Evolutionary conservation across 2,329 filamentous ascomycete species (phyloP), one percentile per base, ranked within the genome.

Genomic region (Cercospora brassicicola): DNA sequence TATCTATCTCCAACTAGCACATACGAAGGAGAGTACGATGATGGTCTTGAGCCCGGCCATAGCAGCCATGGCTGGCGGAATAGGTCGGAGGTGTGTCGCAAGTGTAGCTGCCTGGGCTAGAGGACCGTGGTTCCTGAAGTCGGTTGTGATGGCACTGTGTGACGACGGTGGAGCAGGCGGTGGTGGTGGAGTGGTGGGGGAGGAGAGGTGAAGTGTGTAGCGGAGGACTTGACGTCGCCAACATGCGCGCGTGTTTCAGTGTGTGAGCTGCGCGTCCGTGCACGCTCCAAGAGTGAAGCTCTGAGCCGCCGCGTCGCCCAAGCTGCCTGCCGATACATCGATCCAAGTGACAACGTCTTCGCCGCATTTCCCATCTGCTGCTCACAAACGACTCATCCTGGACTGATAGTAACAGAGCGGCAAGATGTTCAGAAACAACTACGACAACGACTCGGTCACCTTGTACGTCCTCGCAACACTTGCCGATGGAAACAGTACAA

Each of bases 361-460:
- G n/a, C 15, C 20, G 28, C 28, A 53, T 31, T 9, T 36, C 9
- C 31, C 55, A 39, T 62, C 18, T 59, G n/a, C 59, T 15, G 20
- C 36, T 10, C 28, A 51, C 33, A 57, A 6, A 55, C 18, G 59
- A 20, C 23, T 36, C 42, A 45, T 20, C 13, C n/a, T 30, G 20
- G 39, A 31, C 30, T 23, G 31, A 26, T 36, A 51, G 31, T 33
- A 18, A 56, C 39, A 62, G n/a, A 48, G 55, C 56, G 59, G 26
- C 68, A 70, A 73, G 87, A 89, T 99, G 95, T 99, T 99, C 85
- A 89, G 95, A 84, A 99, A 99, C 87, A 98, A 98, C 84, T 99
- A 99, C 87, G 95, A 99, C 86, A 99, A 99, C 89, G 95, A 99
- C 84, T 96, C 94, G 72, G 94, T 98, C 84, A 99, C 95, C 84